phyloP scores from a whole-genome alignment of 164 flowering plant genomes.

The Taxillus chinensis region DNA sequence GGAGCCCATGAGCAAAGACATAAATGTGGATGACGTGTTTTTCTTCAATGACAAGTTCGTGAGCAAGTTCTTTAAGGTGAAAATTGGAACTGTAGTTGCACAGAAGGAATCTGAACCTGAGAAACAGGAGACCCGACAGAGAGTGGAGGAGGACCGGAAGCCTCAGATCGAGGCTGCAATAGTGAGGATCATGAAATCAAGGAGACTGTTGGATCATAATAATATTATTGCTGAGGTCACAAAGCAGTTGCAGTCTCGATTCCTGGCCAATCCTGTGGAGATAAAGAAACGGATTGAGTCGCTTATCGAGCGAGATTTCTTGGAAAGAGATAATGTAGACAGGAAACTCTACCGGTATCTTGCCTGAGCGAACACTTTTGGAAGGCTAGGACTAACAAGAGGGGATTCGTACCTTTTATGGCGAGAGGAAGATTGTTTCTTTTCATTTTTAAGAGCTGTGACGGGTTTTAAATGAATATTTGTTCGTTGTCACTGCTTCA shows the following conservation, averaged over 20 bases:
- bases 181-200: slow-evolving; percentile 89
- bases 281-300: slow-evolving; percentile 95
- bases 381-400: slow-evolving; percentile 5
- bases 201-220: slow-evolving; percentile 80
- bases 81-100: slow-evolving; percentile 91
- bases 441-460: slow-evolving; percentile 13
- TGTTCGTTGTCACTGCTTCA: slow-evolving; percentile 1
- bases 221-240: slow-evolving; percentile 89
- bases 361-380: slow-evolving; percentile 37
- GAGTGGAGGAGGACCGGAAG: slow-evolving; percentile 95
- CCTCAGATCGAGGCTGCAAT: slow-evolving; percentile 97
- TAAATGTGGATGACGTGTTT: slow-evolving; percentile 75
- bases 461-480: slow-evolving; percentile 12
- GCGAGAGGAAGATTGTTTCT: slow-evolving; percentile 11
- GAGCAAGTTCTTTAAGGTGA: slow-evolving; percentile 78
- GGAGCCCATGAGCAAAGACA: slow-evolving; percentile 95
- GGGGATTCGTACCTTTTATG: slow-evolving; percentile 13
- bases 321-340: slow-evolving; percentile 85
- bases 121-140: slow-evolving; percentile 86
- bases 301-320: slow-evolving; percentile 86
- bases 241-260: slow-evolving; percentile 87
- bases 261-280: slow-evolving; percentile 80
- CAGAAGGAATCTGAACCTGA: slow-evolving; percentile 97
- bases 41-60: slow-evolving; percentile 79
- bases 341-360: slow-evolving; percentile 78